These are phyloP conservation scores for Phytophthora syringae DNA, from an alignment of 352 stramenopile genomes.

Conservation along the genomic window DNA sequence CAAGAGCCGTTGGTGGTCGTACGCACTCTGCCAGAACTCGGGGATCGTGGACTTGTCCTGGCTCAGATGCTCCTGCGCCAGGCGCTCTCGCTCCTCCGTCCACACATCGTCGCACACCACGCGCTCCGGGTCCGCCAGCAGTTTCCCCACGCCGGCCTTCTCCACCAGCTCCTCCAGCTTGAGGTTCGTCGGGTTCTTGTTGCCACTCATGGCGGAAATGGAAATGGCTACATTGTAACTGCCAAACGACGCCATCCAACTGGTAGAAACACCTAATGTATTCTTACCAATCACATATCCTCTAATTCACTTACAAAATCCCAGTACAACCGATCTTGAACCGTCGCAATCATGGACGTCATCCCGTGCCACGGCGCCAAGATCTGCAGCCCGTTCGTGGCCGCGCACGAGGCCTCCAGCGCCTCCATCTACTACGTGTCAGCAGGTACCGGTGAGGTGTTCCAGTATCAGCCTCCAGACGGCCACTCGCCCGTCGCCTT, in stretches of 20 bases:
- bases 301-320: conserved; percentile 5
- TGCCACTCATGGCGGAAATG: conserved; percentile 45
- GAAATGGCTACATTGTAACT: conserved; percentile 4
- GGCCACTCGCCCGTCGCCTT: conserved; percentile 61
- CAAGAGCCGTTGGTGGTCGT: no score
- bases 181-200: conserved; percentile 69
- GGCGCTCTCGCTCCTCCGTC: conserved; percentile 78
- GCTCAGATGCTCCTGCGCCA: conserved; percentile 68
- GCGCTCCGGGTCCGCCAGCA: conserved; percentile 67
- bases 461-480: conserved; percentile 47
- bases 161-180: conserved; percentile 81
- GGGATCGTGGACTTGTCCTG: conserved; percentile 84
- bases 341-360: conserved; percentile 39
- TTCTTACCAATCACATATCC: conserved; percentile 18
- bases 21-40: conserved; percentile 78
- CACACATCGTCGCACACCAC: conserved; percentile 86
- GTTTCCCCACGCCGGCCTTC: conserved; percentile 70
- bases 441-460: conserved; percentile 72
- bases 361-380: conserved; percentile 71
- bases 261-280: not conserved
- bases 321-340: conserved; percentile 21
- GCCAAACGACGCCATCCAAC: not conserved
- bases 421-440: conserved; percentile 77
- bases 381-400: conserved; percentile 79
- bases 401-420: not conserved